These are phyloP conservation scores for Epichloe gansuensis DNA, from an alignment of 2,329 filamentous ascomycete species.

Conservation along the genomic window DNA sequence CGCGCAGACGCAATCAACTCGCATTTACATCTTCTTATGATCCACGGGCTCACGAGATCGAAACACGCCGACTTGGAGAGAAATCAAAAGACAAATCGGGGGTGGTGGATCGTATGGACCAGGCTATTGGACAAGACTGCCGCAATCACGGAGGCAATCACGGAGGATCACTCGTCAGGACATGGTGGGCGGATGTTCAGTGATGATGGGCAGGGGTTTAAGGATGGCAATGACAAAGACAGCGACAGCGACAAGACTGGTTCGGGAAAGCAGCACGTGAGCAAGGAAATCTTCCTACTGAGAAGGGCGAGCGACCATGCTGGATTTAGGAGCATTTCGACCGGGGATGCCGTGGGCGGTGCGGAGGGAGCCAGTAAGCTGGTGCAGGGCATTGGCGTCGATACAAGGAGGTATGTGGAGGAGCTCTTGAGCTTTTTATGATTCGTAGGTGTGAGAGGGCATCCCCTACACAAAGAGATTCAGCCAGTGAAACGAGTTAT, in stretches of 20 bases:
- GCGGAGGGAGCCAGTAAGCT: constrained; percentile 45
- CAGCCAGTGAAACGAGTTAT: too few species aligned
- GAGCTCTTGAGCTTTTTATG: constrained; percentile 48
- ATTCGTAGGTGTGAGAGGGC: not conserved
- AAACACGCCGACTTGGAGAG: constrained; percentile 39
- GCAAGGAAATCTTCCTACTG: constrained; percentile 50
- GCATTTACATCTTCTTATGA: constrained; percentile 49
- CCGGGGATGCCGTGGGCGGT: constrained; percentile 28
- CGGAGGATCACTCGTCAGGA: constrained; percentile 6
- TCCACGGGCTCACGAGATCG: constrained; percentile 32
- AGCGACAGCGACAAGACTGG: constrained; percentile 4
- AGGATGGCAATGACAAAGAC: constrained; percentile 2
- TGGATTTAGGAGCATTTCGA: constrained; percentile 23
- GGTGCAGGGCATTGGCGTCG: constrained; percentile 62
- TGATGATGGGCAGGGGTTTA: constrained; percentile 3
- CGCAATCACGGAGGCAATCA: constrained; percentile 5
- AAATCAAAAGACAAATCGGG: constrained; percentile 52
- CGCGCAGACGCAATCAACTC: constrained; percentile 51
- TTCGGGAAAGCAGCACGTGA: constrained; percentile 8
- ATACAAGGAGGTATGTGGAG: constrained; percentile 65
- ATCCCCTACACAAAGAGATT: too few species aligned
- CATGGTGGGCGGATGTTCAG: too few species aligned
- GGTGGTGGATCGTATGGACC: constrained; percentile 60
- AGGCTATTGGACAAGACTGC: constrained; percentile 32
- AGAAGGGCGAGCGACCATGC: constrained; percentile 45